Evolutionary conservation across 345 rosid species (phyloP).

Genomic region (Aquilaria malaccensis): DNA sequence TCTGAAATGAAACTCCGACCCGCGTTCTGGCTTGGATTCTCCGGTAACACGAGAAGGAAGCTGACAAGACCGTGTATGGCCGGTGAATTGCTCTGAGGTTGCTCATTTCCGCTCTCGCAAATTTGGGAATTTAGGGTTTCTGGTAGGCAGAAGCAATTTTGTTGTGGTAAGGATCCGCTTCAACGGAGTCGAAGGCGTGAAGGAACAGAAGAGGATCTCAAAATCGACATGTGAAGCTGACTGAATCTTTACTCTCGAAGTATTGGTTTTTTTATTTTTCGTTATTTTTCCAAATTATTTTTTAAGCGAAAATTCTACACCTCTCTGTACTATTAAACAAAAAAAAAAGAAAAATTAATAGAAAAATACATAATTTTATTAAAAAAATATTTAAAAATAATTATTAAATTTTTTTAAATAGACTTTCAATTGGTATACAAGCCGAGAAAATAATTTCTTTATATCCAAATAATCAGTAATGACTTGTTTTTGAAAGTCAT

Average conservation of each 20-base stretch:
- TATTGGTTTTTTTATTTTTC: neutral
- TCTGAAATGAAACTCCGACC: constrained; percentile 48
- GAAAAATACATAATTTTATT: no score
- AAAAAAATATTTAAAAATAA: no score
- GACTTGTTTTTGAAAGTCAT: no score
- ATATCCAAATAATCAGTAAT: no score
- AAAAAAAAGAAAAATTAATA: no score
- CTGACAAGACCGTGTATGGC: constrained; percentile 48
- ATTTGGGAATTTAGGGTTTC: constrained; percentile 5
- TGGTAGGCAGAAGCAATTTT: neutral
- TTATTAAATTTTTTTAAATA: no score
- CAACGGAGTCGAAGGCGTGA: constrained; percentile 14
- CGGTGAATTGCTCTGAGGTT: constrained; percentile 55
- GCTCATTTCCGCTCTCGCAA: constrained; percentile 30
- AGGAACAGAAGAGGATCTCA: constrained; percentile 10
- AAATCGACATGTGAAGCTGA: constrained; percentile 19
- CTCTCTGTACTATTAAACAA: no score
- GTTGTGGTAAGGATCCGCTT: neutral
- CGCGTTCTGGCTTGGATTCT: constrained; percentile 37
- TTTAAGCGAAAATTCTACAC: no score
- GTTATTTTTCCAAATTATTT: neutral
- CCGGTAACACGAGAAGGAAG: constrained; percentile 41
- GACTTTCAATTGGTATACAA: no score
- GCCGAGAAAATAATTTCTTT: no score
- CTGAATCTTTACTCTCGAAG: constrained; percentile 8